Conservation (phyloP, 2,329 filamentous ascomycete species). For the Camptophora hylomeconis region DNA sequence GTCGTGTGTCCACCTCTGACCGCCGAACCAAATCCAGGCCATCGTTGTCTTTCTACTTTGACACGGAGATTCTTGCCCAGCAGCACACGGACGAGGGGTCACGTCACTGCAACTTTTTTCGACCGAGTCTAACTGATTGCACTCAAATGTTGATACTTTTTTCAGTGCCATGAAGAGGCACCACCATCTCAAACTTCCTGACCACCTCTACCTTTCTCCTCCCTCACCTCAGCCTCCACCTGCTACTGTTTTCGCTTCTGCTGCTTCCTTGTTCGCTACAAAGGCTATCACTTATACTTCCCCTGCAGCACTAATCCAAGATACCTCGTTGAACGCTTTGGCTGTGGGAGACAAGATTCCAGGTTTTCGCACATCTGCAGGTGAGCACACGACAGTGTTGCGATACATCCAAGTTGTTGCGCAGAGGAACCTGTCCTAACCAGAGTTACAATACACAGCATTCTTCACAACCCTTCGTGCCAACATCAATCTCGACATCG, state of each 20-base stretch:
- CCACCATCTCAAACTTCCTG: conserved; percentile 15
- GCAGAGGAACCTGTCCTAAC: conserved; percentile 5
- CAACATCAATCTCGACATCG: conserved; percentile 56
- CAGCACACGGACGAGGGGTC: too few relatives aligned
- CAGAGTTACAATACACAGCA: conserved; percentile 34
- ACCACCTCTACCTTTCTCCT: conserved; percentile 15
- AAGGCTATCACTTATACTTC: conserved; percentile 3
- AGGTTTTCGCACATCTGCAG: conserved; percentile 21
- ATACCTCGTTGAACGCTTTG: conserved; percentile 12
- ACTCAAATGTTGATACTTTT: too few relatives aligned
- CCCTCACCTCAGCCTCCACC: conserved; percentile 8
- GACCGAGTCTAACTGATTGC: too few relatives aligned
- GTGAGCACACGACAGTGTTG: conserved; percentile 14
- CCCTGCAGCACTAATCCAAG: conserved; percentile 8
- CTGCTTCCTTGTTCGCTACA: conserved; percentile 4
- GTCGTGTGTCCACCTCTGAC: too few relatives aligned
- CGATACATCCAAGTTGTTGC: background rate
- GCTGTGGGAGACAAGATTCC: conserved; percentile 21
- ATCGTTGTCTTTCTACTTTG: too few relatives aligned
- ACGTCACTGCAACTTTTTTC: too few relatives aligned
- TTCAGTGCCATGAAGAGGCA: conserved; percentile 17
- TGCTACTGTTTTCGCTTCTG: conserved; percentile 6
- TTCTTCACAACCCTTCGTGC: conserved; percentile 74
- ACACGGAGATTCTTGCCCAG: too few relatives aligned
- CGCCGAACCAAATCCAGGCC: too few relatives aligned